A percentile compares a stretch with the other conserved stretches of the same genome.
Conservation (phyloP, 768 basidiomycete species). For the Boletus huronensis region DNA sequence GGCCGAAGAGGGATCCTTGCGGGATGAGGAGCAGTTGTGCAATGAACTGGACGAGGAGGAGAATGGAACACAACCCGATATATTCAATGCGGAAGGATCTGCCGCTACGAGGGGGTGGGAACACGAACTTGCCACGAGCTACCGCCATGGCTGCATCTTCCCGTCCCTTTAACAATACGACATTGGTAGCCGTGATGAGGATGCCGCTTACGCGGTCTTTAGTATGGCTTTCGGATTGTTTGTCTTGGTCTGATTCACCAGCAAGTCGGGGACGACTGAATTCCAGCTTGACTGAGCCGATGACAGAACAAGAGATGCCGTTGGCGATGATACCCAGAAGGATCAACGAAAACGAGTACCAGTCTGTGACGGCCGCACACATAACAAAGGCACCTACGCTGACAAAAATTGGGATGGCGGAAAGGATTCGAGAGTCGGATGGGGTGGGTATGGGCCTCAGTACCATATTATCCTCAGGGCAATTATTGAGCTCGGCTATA, state of each 20-base stretch:
- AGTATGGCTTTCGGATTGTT: no score
- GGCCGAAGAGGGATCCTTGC: constrained; percentile 10
- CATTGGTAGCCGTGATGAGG: neutral
- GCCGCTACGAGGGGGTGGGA: neutral
- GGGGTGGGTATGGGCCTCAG: neutral
- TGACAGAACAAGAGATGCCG: constrained; percentile 25
- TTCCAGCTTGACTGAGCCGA: constrained; percentile 22
- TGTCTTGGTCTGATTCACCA: neutral
- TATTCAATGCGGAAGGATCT: neutral
- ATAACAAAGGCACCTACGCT: neutral
- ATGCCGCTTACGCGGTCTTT: constrained; percentile 1
- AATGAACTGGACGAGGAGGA: constrained; percentile 30
- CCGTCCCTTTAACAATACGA: constrained; percentile 7
- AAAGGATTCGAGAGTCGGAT: neutral
- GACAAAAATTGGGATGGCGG: constrained; percentile 2
- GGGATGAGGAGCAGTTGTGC: constrained; percentile 23
- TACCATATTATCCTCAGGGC: neutral
- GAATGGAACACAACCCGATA: constrained; percentile 25
- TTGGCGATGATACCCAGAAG: constrained; percentile 29
- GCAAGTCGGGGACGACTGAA: constrained; percentile 3
- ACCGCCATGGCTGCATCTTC: constrained; percentile 14
- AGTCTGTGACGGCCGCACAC: constrained; percentile 19
- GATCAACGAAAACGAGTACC: constrained; percentile 31
- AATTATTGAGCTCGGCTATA: neutral
- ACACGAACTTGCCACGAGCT: constrained; percentile 4